Evolutionary conservation across 1,284 basidiomycete genomes (phyloP).

Genomic region (Porodaedalea pini): DNA sequence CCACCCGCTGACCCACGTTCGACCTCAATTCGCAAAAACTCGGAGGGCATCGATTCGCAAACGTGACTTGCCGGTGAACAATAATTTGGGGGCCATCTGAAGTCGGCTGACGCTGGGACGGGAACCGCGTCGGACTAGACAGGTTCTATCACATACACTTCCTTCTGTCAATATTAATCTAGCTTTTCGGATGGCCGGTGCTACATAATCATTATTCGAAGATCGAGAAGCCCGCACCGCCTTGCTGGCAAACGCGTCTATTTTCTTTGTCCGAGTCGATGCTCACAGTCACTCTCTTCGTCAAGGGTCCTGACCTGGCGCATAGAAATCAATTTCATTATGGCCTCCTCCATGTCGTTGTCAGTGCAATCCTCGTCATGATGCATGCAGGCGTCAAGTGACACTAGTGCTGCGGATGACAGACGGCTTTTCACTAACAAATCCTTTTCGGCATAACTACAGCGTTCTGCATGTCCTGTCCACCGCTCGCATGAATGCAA

Average conservation of each 20-base stretch:
- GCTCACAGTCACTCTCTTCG: not conserved
- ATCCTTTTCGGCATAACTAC: not conserved
- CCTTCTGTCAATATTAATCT: not conserved
- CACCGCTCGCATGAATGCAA: not conserved
- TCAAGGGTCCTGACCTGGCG: too few species aligned
- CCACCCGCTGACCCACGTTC: not conserved
- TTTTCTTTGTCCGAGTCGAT: not conserved
- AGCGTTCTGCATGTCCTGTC: not conserved
- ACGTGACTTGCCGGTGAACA: not conserved
- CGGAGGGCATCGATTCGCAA: not conserved
- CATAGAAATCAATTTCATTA: too few species aligned
- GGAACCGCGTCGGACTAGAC: not conserved
- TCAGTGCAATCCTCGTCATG: not conserved
- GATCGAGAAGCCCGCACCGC: constrained; percentile 2
- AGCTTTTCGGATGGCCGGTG: not conserved
- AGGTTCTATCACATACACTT: not conserved
- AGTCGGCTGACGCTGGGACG: not conserved
- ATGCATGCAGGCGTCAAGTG: not conserved
- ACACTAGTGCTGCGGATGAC: not conserved
- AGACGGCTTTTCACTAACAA: not conserved
- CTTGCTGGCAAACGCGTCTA: not conserved
- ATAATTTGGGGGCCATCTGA: not conserved
- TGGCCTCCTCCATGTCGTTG: too few species aligned
- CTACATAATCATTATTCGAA: not conserved
- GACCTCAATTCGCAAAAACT: not conserved